Base-by-base conservation (phyloP, 2,329 filamentous ascomycete species). In the Epichloe uncinata region DNA sequence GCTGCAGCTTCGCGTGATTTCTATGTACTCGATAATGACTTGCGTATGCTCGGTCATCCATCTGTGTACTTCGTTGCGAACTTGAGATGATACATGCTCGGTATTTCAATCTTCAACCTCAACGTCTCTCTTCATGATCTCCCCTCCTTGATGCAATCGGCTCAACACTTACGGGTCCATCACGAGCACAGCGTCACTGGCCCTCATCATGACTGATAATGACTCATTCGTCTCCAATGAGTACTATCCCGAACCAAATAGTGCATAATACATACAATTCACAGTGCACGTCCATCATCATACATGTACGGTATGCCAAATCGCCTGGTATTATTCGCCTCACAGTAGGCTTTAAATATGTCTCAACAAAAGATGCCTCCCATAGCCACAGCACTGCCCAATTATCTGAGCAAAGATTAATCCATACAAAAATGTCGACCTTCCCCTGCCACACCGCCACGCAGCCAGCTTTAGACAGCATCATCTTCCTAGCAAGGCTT, bases 351-450 rank as follows among this genome's bases (percentile, higher is more conserved):
- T 26, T 3, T 40, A 18, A 38, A 30, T 26, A 33, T 34, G 37
- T 45, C 42, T 45, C 42, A 45, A 45, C 42, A 45, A 35, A 45
- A 45, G 30, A 45, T 45, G 42, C 42, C 42, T 13, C n/a, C 42
- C 30, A 45, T 15, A 45, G 30, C 42, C 42, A 41, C 12, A 22
- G 47, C 38, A 42, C 30, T 13, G 20, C 18, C 26, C 52, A 49
- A 33, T 15, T 30, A 5, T 40, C 20, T 42, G 51, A 49, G 46
- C 53, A 52, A 42, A 50, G 44, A 55, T 55, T 56, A 56, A 49
- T 53, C 54, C 54, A 54, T 55, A 57, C 54, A 55, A 42, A 45
- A 46, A 47, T 51, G 44, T 44, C 38, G 44, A 15, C 8, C 20
- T 9, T 35, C 15, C 42, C 26, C 22, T 33, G 8, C 26, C 26